These are phyloP conservation scores for Phialophora macrospora DNA, from an alignment of 2,329 filamentous ascomycete genomes.

Conservation along the genomic window DNA sequence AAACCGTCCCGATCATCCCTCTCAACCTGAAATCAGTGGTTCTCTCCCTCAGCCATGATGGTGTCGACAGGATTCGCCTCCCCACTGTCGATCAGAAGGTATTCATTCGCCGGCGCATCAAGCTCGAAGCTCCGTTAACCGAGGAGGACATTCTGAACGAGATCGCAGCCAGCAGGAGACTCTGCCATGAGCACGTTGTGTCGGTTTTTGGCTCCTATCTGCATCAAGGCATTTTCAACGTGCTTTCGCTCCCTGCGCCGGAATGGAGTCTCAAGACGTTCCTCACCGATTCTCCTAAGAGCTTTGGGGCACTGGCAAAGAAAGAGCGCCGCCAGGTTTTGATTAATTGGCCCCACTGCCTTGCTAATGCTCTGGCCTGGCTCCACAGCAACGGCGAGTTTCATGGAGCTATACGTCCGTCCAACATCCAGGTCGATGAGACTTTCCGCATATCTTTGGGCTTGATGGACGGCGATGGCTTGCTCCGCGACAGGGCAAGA, in stretches of 20 bases:
- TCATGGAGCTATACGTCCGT: constrained; percentile 64
- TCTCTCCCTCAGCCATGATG: constrained; percentile 44
- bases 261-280: constrained; percentile 52
- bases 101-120: constrained; percentile 48
- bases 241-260: constrained; percentile 50
- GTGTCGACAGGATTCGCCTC: constrained; percentile 50
- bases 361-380: constrained; percentile 61
- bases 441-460: constrained; percentile 62
- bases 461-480: constrained; percentile 61
- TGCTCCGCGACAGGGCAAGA: constrained; percentile 59
- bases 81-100: constrained; percentile 40
- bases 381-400: constrained; percentile 60
- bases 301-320: constrained; percentile 51
- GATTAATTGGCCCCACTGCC: constrained; percentile 55
- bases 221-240: constrained; percentile 49
- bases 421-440: constrained; percentile 64
- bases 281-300: constrained; percentile 49
- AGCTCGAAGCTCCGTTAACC: constrained; percentile 47
- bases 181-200: constrained; percentile 52
- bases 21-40: constrained; percentile 54
- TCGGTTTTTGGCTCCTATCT: constrained; percentile 54
- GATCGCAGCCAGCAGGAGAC: constrained; percentile 45
- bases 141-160: constrained; percentile 49
- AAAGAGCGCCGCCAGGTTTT: constrained; percentile 49
- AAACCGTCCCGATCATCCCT: constrained; percentile 64